Evolutionary conservation across 23 red algal genomes (phyloP), one percentile per base, ranked within the genome.

Genomic region (Gracilaria vermiculophylla): DNA sequence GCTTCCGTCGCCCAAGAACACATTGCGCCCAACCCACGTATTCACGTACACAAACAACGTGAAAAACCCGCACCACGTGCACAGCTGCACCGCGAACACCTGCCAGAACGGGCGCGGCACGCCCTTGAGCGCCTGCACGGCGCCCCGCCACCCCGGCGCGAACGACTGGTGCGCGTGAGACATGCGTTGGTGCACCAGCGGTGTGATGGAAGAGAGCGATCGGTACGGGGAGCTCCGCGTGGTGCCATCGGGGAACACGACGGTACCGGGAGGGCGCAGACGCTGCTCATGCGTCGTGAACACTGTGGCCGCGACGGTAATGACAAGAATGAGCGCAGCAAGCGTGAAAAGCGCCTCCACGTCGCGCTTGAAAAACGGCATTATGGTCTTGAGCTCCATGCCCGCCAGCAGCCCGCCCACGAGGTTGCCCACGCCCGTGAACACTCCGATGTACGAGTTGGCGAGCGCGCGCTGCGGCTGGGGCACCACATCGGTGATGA

Each of bases 51-150:
- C 97, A 65, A 99, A 95, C 25, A 96, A 58, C 10, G 92, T 78
- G 73, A 99, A 99, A 47, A 91, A 99, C 23, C 85, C 97, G 70
- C 81, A 94, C 97, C 97, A 99, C 28, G 97, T 93, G 44, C 84
- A 95, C 0, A 94, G 76, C 45, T 99, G 93, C 15, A 99, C 87
- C 5, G 49, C 48, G 75, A 96, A 99, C 24, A 95, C 88, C 23
- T 78, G 86, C 97, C 97, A 99, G 85, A 92, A 99, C 19, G 97
- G 90, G 2, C 49, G 40, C 28, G 97, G 92, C 5, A 88, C 33
- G 2, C 42, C 33, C 53, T 62, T 76, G 7, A 88, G 31, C 21
- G 67, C 53, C 34, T 76, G 66, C 24, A 73, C 37, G 47, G 64
- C 67, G 37, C 67, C 67, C 19, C 67, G 36, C 67, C 67, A 73